These are phyloP conservation scores for Halenospora varia DNA, from an alignment of 495 filamentous ascomycete genomes.

Conservation along the genomic window DNA sequence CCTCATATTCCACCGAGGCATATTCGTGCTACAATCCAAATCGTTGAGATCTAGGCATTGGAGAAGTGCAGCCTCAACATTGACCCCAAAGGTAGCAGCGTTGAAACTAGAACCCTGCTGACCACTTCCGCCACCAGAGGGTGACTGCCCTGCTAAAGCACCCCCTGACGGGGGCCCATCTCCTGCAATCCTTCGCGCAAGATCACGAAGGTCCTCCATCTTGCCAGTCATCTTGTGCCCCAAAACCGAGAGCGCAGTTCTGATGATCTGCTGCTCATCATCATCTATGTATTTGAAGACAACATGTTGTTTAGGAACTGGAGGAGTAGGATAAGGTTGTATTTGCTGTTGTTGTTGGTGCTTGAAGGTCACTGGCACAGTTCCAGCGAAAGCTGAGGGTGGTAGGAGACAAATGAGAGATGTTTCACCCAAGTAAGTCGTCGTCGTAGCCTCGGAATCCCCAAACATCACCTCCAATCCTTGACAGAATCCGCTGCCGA, in stretches of 20 bases:
- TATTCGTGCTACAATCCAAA: conserved; percentile 65
- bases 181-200: conserved; percentile 51
- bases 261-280: conserved; percentile 67
- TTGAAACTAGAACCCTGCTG: conserved; percentile 30
- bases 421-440: conserved; percentile 76
- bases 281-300: conserved; percentile 80
- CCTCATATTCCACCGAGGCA: conserved; percentile 59
- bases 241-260: conserved; percentile 52
- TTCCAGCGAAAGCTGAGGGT: conserved; percentile 62
- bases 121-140: conserved; percentile 14
- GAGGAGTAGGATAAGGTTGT: conserved; percentile 41
- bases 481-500: conserved; percentile 74
- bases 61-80: conserved; percentile 68
- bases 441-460: conserved; percentile 68
- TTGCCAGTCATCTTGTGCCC: conserved; percentile 52
- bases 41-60: conserved; percentile 74
- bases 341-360: conserved; percentile 48
- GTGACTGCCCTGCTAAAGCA: conserved; percentile 10
- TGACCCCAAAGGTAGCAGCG: conserved; percentile 35
- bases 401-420: conserved; percentile 81
- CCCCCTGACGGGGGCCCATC: conserved; percentile 28
- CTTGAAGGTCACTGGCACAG: conserved; percentile 72
- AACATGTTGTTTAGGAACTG: conserved; percentile 42
- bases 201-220: conserved; percentile 43
- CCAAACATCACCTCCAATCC: conserved; percentile 88